Conservation (phyloP, 1,139 yeast species). For the Cylindricascospora bacillispora region DNA sequence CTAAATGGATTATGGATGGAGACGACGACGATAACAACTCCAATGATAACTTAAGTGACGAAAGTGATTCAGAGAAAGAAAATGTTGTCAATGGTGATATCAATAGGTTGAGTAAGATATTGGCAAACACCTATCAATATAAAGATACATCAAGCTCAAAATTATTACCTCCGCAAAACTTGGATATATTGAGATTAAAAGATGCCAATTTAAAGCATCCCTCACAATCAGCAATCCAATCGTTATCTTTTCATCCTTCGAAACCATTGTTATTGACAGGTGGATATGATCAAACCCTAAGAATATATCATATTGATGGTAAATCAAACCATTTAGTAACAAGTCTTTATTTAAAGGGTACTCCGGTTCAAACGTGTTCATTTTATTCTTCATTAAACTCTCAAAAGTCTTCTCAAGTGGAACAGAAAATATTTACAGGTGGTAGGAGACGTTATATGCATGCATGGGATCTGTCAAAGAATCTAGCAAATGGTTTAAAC, state of each 20-base stretch:
- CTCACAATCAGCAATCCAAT: constrained; percentile 70
- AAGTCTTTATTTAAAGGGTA: constrained; percentile 61
- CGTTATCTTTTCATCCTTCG: constrained; percentile 70
- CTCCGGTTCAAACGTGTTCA: constrained; percentile 65
- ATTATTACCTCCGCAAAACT: constrained; percentile 53
- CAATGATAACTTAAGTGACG: constrained; percentile 6
- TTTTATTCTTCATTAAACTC: constrained; percentile 19
- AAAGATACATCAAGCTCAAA: constrained; percentile 38
- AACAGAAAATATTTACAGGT: constrained; percentile 59
- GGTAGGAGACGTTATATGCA: constrained; percentile 90
- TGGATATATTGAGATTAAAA: constrained; percentile 67
- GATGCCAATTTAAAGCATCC: constrained; percentile 70
- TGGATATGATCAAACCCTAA: constrained; percentile 80
- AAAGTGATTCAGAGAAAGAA: constrained; percentile 29
- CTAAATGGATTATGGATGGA: constrained; percentile 49
- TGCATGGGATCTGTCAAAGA: constrained; percentile 64
- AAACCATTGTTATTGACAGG: constrained; percentile 80
- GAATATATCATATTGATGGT: constrained; percentile 90
- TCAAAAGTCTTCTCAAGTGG: constrained; percentile 16
- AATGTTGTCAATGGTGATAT: constrained; percentile 31
- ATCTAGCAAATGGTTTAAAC: constrained; percentile 32
- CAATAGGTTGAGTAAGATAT: constrained; percentile 45
- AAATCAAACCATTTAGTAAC: constrained; percentile 70
- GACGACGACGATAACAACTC: constrained; percentile 25
- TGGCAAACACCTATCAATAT: constrained; percentile 48